phyloP scores from a whole-genome alignment of 169 alveolate genomes.

The Eimeria necatrix region DNA sequence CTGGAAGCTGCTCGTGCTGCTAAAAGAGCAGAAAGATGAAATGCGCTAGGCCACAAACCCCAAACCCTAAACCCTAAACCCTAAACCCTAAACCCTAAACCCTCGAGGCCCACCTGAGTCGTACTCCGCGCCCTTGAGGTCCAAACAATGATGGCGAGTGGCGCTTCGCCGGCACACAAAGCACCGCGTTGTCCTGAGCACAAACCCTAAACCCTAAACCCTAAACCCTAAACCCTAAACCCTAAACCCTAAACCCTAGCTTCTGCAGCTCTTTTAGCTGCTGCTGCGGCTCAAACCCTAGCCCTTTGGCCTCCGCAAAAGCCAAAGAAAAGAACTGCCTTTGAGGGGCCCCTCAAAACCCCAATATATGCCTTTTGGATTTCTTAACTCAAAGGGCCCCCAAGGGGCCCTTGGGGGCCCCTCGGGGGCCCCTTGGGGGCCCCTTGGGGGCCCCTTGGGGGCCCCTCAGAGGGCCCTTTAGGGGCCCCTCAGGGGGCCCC shows the following conservation, averaged over 20 bases:
- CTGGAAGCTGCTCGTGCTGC: background rate
- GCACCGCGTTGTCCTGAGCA: background rate
- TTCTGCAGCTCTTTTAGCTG: background rate
- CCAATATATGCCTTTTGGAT: background rate
- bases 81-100: constrained; percentile 18
- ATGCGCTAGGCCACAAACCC: no score
- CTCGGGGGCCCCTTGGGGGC: no score
- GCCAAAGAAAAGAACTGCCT: background rate
- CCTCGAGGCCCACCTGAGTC: background rate
- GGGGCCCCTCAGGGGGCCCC: no score
- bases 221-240: background rate
- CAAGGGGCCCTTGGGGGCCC: no score
- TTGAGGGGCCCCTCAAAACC: background rate
- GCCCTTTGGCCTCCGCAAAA: no score
- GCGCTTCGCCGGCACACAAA: background rate
- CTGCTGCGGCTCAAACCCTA: no score
- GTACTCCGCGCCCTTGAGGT: background rate
- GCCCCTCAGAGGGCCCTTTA: no score
- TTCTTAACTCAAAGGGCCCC: no score
- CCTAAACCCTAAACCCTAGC: background rate
- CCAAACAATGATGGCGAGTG: constrained; percentile 6
- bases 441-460: no score
- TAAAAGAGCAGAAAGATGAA: no score
- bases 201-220: background rate
- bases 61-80: background rate